Conservation (phyloP, 192 early-diverging fungal species). For the Thoreauomyces humboldtii region DNA sequence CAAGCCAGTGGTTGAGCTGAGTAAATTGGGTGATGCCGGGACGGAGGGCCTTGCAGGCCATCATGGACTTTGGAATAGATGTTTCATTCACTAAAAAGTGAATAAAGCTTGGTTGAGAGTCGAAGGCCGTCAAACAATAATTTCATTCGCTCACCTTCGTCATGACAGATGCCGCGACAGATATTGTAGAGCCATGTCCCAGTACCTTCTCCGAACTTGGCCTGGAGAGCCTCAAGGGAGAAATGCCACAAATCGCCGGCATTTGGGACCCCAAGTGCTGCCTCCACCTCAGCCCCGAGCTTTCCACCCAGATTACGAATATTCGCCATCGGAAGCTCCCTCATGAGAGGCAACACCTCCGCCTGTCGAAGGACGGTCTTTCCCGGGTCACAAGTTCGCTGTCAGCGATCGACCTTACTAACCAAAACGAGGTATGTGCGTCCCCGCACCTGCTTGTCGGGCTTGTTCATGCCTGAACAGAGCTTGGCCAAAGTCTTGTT, state of each 20-base stretch:
- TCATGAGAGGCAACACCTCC: slow-evolving; percentile 60
- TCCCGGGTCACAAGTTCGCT: too few species aligned
- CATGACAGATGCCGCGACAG: slow-evolving; percentile 56
- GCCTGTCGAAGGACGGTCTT: slow-evolving; percentile 69
- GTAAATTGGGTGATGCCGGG: slow-evolving; percentile 26
- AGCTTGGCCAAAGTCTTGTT: slow-evolving; percentile 86
- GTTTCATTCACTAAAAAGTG: slow-evolving; percentile 15
- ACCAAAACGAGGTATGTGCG: too few species aligned
- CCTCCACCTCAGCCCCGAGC: slow-evolving; percentile 69
- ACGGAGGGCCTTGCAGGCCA: slow-evolving; percentile 26
- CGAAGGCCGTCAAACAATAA: not conserved
- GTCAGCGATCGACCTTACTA: too few species aligned
- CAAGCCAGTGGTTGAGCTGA: slow-evolving; percentile 49
- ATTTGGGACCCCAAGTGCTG: slow-evolving; percentile 53
- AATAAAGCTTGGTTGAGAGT: too few species aligned
- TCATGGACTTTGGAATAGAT: slow-evolving; percentile 27
- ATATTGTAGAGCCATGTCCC: slow-evolving; percentile 63
- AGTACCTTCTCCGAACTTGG: slow-evolving; percentile 49
- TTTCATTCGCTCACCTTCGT: slow-evolving; percentile 8
- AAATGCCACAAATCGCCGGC: slow-evolving; percentile 59
- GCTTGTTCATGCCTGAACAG: slow-evolving; percentile 80
- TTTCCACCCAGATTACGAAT: slow-evolving; percentile 81
- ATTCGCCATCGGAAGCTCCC: slow-evolving; percentile 63
- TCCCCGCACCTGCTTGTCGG: slow-evolving; percentile 73
- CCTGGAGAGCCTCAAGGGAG: slow-evolving; percentile 45